phyloP scores from a whole-genome alignment of 1,284 basidiomycete genomes.

The Cystobasidiaceae sp. region DNA sequence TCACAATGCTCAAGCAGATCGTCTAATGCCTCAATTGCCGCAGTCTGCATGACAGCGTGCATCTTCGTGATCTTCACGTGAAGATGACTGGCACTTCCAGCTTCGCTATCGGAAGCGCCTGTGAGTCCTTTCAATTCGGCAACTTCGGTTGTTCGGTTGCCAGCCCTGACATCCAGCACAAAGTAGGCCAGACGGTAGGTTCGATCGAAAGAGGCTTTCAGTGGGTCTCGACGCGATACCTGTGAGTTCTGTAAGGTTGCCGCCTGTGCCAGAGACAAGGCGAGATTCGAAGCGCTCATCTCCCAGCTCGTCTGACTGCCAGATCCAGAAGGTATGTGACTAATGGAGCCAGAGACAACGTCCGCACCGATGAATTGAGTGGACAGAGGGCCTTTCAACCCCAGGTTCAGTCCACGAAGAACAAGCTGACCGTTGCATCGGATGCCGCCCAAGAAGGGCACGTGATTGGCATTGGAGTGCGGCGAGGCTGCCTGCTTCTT shows the following conservation, averaged over 20 bases:
- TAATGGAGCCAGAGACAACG: constrained; percentile 55
- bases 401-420: constrained; percentile 69
- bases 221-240: background rate
- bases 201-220: constrained; percentile 42
- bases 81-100: constrained; percentile 21
- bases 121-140: constrained; percentile 24
- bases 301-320: constrained; percentile 54
- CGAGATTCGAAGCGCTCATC: constrained; percentile 61
- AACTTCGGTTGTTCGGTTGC: constrained; percentile 40
- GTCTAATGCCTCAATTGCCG: constrained; percentile 77
- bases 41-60: constrained; percentile 86
- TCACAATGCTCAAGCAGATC: constrained; percentile 79
- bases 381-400: constrained; percentile 64
- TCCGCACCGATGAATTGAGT: constrained; percentile 65
- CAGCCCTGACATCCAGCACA: constrained; percentile 60
- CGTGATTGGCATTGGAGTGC: background rate
- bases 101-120: constrained; percentile 12
- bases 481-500: background rate
- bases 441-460: background rate
- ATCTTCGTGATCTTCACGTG: constrained; percentile 63
- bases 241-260: background rate
- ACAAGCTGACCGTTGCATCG: constrained; percentile 54
- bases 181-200: constrained; percentile 74
- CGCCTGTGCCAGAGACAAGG: constrained; percentile 64
- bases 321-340: constrained; percentile 30